Evolutionary conservation across 345 rosid genomes (phyloP).

Genomic region (Gossypium bickii): DNA sequence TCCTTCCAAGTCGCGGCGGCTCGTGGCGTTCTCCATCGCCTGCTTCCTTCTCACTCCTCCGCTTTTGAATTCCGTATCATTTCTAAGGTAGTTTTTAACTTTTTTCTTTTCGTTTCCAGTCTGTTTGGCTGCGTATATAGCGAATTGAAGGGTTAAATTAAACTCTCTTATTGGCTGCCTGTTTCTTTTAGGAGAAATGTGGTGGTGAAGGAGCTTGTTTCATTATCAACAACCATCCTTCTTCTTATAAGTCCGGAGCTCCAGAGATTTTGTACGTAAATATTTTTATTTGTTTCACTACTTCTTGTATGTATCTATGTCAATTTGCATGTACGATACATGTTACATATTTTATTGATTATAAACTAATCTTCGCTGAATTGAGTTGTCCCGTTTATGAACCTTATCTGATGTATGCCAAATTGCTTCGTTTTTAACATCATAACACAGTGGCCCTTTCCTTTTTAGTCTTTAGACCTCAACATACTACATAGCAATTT

Average conservation of each 20-base stretch:
- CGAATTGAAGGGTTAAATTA: neutral
- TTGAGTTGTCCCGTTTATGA: neutral
- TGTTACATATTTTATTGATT: neutral
- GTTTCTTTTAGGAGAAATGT: slow-evolving; percentile 39
- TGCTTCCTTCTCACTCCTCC: slow-evolving; percentile 52
- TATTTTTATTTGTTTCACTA: neutral
- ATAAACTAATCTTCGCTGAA: neutral
- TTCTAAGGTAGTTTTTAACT: slow-evolving; percentile 33
- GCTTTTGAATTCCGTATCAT: slow-evolving; percentile 51
- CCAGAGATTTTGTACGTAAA: slow-evolving; percentile 45
- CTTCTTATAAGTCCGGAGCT: slow-evolving; percentile 15
- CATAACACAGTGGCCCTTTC: neutral
- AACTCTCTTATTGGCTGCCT: neutral
- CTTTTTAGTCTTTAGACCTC: neutral
- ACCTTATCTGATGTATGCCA: neutral
- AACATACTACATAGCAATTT: neutral
- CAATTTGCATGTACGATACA: neutral
- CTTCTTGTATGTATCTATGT: neutral
- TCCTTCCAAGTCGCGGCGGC: slow-evolving; percentile 57
- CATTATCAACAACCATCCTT: slow-evolving; percentile 39
- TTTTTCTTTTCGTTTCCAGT: neutral
- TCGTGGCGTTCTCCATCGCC: slow-evolving; percentile 44
- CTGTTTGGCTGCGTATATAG: neutral
- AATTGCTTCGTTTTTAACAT: neutral
- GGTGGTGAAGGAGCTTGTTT: slow-evolving; percentile 50